Conservation (phyloP, 2,329 filamentous ascomycete species). For the Phialophora tarda region DNA sequence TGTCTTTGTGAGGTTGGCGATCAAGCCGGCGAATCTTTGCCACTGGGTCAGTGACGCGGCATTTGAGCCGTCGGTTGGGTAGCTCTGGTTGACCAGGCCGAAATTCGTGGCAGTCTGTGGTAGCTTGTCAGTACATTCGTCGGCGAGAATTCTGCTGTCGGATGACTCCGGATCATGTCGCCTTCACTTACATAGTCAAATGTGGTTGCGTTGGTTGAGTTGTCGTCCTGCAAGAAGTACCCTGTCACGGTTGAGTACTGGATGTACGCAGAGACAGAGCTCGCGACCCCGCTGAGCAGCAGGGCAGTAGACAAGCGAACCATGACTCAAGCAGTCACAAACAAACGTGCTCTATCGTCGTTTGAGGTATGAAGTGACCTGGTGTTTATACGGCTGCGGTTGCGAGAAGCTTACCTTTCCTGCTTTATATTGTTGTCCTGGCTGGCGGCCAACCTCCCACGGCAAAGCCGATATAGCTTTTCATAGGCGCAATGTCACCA, state of each 20-base stretch:
- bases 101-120: slow-evolving; percentile 53
- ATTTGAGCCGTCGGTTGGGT: slow-evolving; percentile 49
- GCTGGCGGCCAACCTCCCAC: background rate
- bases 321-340: slow-evolving; percentile 16
- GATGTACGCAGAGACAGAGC: slow-evolving; percentile 27
- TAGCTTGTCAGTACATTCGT: background rate
- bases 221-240: slow-evolving; percentile 59
- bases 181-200: slow-evolving; percentile 56
- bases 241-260: slow-evolving; percentile 52
- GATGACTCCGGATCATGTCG: background rate
- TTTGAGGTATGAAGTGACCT: background rate
- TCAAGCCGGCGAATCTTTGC: slow-evolving; percentile 58
- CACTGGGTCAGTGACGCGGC: slow-evolving; percentile 57
- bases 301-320: slow-evolving; percentile 21
- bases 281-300: slow-evolving; percentile 18
- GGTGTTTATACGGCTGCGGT: background rate
- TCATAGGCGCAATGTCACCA: slow-evolving; percentile 4
- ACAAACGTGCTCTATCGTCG: background rate
- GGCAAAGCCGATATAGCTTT: background rate
- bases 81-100: slow-evolving; percentile 55
- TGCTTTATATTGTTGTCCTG: background rate
- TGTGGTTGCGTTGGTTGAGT: slow-evolving; percentile 51
- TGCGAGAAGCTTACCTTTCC: background rate
- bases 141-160: background rate
- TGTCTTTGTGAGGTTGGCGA: slow-evolving; percentile 53